Percentiles rank a stretch among this genome's conserved stretches.
Conservation (phyloP, 805 yeast species). For the Isabelozyma gotoi region DNA sequence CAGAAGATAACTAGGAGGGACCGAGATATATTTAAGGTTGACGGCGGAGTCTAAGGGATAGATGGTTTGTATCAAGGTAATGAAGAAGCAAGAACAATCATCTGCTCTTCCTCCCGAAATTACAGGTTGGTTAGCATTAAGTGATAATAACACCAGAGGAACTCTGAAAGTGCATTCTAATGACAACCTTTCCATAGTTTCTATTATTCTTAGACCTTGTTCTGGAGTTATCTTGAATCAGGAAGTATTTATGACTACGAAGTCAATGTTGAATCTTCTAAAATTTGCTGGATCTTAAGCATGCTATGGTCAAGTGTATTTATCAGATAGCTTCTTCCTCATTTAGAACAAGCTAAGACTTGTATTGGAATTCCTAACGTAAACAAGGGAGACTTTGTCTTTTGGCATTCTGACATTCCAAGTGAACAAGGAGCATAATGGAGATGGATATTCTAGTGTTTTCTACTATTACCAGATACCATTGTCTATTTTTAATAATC, state of each 20-base stretch:
- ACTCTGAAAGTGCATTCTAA: conserved; percentile 38
- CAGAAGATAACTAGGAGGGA: conserved; percentile 42
- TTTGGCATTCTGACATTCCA: conserved; percentile 44
- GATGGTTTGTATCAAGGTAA: conserved; percentile 28
- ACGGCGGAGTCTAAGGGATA: conserved; percentile 30
- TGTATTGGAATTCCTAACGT: conserved; percentile 38
- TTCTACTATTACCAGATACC: conserved; percentile 39
- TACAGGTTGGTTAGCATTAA: conserved; percentile 47
- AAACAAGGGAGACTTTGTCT: conserved; percentile 41
- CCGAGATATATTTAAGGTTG: conserved; percentile 39
- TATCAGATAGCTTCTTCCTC: conserved; percentile 26
- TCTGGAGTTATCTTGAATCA: conserved; percentile 15
- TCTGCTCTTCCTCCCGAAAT: conserved; percentile 36
- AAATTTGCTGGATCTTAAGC: conserved; percentile 39
- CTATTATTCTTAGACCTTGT: conserved; percentile 42
- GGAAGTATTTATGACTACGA: conserved; percentile 22
- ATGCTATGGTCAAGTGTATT: conserved; percentile 34
- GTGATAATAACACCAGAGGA: conserved; percentile 37
- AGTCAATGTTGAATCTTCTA: conserved; percentile 26
- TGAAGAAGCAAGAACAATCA: conserved; percentile 9
- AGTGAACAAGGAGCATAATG: conserved; percentile 37
- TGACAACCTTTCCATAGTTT: conserved; percentile 34
- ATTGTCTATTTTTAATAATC: conserved; percentile 14
- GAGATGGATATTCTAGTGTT: conserved; percentile 37
- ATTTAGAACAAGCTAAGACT: conserved; percentile 22